Base-by-base conservation (phyloP, 306 rosid genomes). In the Hylodesmum podocarpum region DNA sequence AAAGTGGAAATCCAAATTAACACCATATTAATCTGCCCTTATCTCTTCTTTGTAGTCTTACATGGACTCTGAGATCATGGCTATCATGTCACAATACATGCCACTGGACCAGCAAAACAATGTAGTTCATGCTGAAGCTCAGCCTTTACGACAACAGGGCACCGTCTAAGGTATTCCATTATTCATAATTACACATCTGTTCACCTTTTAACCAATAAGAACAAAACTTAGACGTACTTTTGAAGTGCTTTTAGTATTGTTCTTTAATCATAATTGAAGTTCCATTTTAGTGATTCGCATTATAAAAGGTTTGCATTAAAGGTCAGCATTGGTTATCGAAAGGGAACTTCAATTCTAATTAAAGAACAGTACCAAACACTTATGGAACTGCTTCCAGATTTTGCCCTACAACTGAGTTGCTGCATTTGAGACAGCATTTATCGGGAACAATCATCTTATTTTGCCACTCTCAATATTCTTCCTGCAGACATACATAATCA, bases 61-160 rank as follows among this genome's bases (percentile, higher is more conserved):
- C 93, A 92, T 94, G 98, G 97, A 94, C 80, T 86, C 98, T 0
- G 98, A 94, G 92, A 89, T 94, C 73, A 92, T 86, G 98, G 86
- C 98, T 54, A 94, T 94, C 81, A 92, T 94, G 98, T 90, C 97
- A 49, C 97, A 94, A 27, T 94, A 94, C 91, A 94, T 94, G 98
- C 98, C 97, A 46, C 73, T 94, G 2, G 98, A 94, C 77, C 83
- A 94, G 69, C 89, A 85, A 15, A 79, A 84, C 14, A 85, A 82
- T 41, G 88, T 83, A 64, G 93, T 82, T 73, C 96, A 81, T 5
- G 49, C 66, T 2, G 97, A 89, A 66, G 41, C 87, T 46, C 90
- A 91, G 58, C 91, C 93, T n/a, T 77, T 86, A 61, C 82, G 93
- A 37, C 89, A 54, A 58, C 86, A 66, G 61, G 86, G 80, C 72